Percentiles rank a stretch among this genome's conserved stretches.
Evolutionary conservation across 306 rosid genomes (phyloP).

Genomic region (Heteromeles arbutifolia): DNA sequence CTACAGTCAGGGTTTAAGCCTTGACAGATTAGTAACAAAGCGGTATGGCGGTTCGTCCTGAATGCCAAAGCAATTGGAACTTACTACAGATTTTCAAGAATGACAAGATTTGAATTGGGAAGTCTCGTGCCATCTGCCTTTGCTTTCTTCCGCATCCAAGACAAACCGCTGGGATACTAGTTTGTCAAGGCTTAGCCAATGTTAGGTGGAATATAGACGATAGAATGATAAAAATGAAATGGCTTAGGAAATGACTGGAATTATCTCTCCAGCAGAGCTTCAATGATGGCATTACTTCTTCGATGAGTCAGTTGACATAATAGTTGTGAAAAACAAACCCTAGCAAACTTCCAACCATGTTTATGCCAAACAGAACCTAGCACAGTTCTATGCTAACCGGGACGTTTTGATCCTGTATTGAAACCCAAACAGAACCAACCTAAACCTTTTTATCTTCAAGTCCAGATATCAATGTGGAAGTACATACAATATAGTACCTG

Average conservation of each 20-base stretch:
- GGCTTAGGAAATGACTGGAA: neutral
- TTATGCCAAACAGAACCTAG: neutral
- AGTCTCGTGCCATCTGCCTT: neutral
- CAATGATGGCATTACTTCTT: neutral
- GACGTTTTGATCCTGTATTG: neutral
- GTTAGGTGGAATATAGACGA: neutral
- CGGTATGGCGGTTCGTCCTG: neutral
- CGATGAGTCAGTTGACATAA: neutral
- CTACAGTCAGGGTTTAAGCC: neutral
- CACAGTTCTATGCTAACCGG: neutral
- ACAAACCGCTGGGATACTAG: neutral
- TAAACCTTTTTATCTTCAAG: neutral
- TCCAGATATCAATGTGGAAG: neutral
- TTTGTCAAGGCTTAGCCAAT: neutral
- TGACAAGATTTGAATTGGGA: neutral
- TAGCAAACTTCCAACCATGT: neutral
- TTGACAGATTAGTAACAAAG: neutral
- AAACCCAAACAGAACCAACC: neutral
- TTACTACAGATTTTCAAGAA: neutral
- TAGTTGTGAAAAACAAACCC: neutral
- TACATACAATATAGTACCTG: conserved; percentile 16
- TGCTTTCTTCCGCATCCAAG: neutral
- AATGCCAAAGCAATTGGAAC: neutral
- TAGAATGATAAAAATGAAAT: neutral
- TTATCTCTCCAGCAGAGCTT: neutral